phyloP scores from a whole-genome alignment of 2,329 filamentous ascomycete species.

The Trichoderma arundinaceum region DNA sequence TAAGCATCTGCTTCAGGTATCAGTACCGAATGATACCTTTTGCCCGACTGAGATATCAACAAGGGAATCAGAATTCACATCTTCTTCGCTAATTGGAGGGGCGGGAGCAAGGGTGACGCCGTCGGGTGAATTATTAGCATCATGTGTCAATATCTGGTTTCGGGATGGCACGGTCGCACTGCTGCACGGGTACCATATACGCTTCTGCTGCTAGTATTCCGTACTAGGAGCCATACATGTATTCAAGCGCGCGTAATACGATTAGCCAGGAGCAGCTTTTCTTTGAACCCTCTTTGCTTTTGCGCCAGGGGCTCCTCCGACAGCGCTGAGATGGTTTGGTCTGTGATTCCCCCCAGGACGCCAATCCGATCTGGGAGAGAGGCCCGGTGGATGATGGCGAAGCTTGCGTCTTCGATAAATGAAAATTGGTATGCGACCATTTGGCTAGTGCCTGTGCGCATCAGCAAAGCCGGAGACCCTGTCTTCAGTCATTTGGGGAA shows the following conservation, averaged over 20 bases:
- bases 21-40: conserved; percentile 6
- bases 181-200: conserved; percentile 27
- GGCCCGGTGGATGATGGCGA: neutral
- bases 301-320: conserved; percentile 1
- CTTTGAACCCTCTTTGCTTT: neutral
- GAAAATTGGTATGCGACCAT: conserved; percentile 9
- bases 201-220: neutral
- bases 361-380: conserved; percentile 9
- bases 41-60: conserved; percentile 12
- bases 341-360: neutral
- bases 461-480: neutral
- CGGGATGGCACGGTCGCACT: conserved; percentile 44
- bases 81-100: conserved; percentile 29
- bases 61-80: conserved; percentile 3
- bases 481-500: neutral
- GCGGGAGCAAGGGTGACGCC: conserved; percentile 27
- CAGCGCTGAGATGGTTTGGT: neutral
- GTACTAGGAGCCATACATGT: conserved; percentile 1
- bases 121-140: conserved; percentile 32
- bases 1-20: conserved; percentile 19
- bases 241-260: conserved; percentile 10
- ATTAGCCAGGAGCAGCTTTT: conserved; percentile 14
- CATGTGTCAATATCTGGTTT: conserved; percentile 39
- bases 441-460: conserved; percentile 9
- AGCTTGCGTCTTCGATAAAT: conserved; percentile 1